Evolutionary conservation across 2,329 filamentous ascomycete species (phyloP).

Genomic region (Amylocarpus encephaloides): DNA sequence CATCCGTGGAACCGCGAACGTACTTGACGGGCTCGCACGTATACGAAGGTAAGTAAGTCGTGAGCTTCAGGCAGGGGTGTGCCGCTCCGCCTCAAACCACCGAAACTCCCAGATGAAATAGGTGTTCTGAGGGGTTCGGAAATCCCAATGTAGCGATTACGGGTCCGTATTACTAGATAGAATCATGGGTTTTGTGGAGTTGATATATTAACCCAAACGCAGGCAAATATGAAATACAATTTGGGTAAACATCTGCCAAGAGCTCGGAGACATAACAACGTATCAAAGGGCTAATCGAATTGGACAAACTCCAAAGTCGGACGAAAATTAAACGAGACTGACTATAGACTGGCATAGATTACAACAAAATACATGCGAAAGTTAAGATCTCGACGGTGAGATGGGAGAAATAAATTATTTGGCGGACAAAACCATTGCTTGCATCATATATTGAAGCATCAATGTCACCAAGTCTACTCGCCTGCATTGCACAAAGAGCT

Average conservation of each 20-base stretch:
- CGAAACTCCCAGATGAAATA: not conserved
- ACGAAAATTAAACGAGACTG: not conserved
- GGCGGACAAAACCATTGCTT: no score
- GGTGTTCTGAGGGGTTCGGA: not conserved
- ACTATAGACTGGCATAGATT: not conserved
- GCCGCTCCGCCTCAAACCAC: no score
- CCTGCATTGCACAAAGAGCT: no score
- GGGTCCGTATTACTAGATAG: constrained; percentile 1
- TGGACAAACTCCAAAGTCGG: not conserved
- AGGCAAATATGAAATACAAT: constrained; percentile 4
- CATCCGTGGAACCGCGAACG: no score
- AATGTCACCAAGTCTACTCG: no score
- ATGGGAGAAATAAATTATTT: no score
- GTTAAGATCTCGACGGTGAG: no score
- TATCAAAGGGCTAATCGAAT: not conserved
- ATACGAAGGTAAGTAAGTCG: no score
- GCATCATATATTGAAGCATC: no score
- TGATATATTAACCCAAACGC: not conserved
- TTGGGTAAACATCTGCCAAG: constrained; percentile 7
- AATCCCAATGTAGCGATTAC: not conserved
- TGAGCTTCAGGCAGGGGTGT: no score
- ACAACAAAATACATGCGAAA: no score
- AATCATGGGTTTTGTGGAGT: constrained; percentile 2
- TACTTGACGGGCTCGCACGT: no score
- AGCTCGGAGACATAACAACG: not conserved